Base-by-base conservation (phyloP, 2,329 filamentous ascomycete species). In the Neofusicoccum umdonicola region DNA sequence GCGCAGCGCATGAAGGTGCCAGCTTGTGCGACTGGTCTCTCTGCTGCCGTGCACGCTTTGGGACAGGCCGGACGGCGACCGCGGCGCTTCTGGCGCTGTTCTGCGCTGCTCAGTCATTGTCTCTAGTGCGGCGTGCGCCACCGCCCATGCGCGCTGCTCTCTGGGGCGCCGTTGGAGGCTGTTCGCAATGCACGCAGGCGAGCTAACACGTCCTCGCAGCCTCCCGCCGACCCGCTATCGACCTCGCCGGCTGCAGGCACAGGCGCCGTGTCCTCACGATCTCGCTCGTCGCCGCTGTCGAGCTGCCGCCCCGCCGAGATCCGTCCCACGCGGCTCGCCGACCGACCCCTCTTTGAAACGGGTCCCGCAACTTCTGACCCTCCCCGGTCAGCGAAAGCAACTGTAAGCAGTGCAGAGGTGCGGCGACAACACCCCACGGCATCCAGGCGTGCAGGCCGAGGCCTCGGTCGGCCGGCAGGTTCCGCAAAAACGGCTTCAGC, bases 111-210 rank as follows among this genome's bases (percentile, higher is more conserved):
- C 58, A 56, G 65, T 57, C 67, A 63, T 65, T 68, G 64, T 66
- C 63, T 65, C 66, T 62, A 35, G 69, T 69, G 68, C 65, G 61
- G 67, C 75, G 73, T 74, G 71, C 74, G 74, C 74, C 73, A 76
- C 74, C 71, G 48, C 27, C 61, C 61, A 63, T 64, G 52, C 44
- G 44, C 27, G 15, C 45, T 63, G 31, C 39, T 31, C 41, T 57
- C 19, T 12, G 12, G 41, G 37, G 42, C 41, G 51, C 41, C 41
- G 45, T 51, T 62, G 60, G 47, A 51, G 35, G 45, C 47, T 52
- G 58, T n/a, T 37, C 61, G 45, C 39, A 63, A 54, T 54, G 50
- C 61, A 19, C 45, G 35, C 56, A 47, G 42, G 56, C 54, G 41
- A 58, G 27, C 56, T 60, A 60, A 60, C 56, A 60, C 56, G 42